These are phyloP conservation scores for Cryptomeria japonica DNA, from an alignment of 75 land plant genomes.

Conservation along the genomic window DNA sequence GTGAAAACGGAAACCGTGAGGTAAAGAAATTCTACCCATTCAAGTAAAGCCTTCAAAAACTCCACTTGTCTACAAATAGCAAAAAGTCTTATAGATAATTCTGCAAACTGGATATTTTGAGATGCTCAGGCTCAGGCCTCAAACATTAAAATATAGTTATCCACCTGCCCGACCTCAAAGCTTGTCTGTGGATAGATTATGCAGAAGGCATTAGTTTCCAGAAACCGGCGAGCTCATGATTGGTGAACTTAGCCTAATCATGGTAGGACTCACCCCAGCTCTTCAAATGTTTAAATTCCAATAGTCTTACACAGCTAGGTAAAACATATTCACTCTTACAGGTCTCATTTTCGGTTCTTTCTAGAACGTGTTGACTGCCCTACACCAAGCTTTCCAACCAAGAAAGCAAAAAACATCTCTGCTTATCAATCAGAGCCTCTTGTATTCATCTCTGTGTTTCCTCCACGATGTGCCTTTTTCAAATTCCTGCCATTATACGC, in stretches of 20 bases:
- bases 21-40: constrained; percentile 15
- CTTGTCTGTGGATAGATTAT: background rate
- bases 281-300: background rate
- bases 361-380: background rate
- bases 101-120: background rate
- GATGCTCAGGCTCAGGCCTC: background rate
- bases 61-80: background rate
- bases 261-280: background rate
- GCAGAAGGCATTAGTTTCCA: no score
- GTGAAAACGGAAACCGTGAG: constrained; percentile 53
- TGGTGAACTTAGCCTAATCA: no score
- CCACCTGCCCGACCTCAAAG: background rate
- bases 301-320: background rate
- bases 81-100: background rate
- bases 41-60: background rate
- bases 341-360: background rate
- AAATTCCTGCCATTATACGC: background rate
- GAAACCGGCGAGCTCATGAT: no score
- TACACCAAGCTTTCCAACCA: background rate
- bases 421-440: background rate
- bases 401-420: background rate
- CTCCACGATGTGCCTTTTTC: background rate
- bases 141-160: background rate
- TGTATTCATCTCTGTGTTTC: background rate
- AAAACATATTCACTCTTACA: background rate